These are phyloP conservation scores for Candida pini DNA, from an alignment of 805 yeast genomes.

Conservation along the genomic window DNA sequence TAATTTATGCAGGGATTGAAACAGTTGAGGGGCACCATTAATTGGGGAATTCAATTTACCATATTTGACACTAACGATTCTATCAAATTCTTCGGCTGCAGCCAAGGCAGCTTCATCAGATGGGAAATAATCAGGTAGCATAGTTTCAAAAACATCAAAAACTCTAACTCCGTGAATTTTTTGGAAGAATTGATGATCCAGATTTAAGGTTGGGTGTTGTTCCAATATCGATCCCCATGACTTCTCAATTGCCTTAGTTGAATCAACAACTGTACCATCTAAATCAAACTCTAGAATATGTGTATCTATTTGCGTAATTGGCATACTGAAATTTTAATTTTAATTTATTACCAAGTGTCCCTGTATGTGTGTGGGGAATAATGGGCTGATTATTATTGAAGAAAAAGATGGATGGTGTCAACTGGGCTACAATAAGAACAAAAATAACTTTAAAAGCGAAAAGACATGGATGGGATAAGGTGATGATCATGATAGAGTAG, in stretches of 20 bases:
- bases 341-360: too few species aligned
- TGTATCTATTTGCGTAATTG: conserved; percentile 7
- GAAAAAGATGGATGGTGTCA: too few species aligned
- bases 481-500: too few species aligned
- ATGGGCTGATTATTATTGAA: too few species aligned
- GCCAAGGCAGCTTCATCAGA: conserved; percentile 10
- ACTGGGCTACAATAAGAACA: too few species aligned
- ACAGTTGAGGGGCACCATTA: conserved; percentile 67
- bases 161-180: conserved; percentile 83
- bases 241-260: conserved; percentile 76
- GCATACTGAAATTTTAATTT: too few species aligned
- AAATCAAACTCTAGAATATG: conserved; percentile 59
- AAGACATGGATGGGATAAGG: too few species aligned
- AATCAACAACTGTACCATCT: conserved; percentile 82
- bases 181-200: conserved; percentile 49
- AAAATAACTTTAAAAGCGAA: too few species aligned
- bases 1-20: conserved; percentile 35
- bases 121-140: conserved; percentile 43
- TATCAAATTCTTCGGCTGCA: conserved; percentile 43
- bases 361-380: too few species aligned
- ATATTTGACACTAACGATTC: conserved; percentile 62
- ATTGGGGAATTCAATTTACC: conserved; percentile 72
- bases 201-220: conserved; percentile 48
- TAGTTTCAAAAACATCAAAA: conserved; percentile 65
- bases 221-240: conserved; percentile 75